Conservation (phyloP, 2,329 filamentous ascomycete species). For the Zymoseptoria passerinii region DNA sequence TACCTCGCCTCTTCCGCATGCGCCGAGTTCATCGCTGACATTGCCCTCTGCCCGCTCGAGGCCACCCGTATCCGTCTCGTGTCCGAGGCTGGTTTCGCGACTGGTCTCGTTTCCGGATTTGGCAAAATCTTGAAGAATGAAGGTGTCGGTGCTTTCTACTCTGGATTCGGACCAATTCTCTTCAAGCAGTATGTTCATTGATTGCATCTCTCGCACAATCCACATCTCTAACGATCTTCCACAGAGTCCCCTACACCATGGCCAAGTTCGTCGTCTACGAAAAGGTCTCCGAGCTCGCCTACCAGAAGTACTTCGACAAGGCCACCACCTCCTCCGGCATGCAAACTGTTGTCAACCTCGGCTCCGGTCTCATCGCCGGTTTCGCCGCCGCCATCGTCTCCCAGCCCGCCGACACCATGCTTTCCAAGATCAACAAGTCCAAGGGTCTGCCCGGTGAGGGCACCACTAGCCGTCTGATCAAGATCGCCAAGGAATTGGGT, state of each 20-base stretch:
- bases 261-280: slow-evolving; percentile 92
- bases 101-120: slow-evolving; percentile 69
- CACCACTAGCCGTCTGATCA: slow-evolving; percentile 70
- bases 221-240: slow-evolving; percentile 3
- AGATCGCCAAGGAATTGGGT: slow-evolving; percentile 82
- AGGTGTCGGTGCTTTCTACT: slow-evolving; percentile 81
- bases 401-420: slow-evolving; percentile 88
- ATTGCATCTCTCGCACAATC: not conserved
- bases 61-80: slow-evolving; percentile 90
- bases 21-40: slow-evolving; percentile 58
- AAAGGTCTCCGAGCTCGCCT: slow-evolving; percentile 72
- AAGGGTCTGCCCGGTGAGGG: slow-evolving; percentile 79
- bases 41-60: slow-evolving; percentile 84
- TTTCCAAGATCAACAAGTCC: slow-evolving; percentile 94
- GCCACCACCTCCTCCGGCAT: slow-evolving; percentile 54
- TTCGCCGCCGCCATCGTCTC: slow-evolving; percentile 82
- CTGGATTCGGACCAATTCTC: slow-evolving; percentile 78
- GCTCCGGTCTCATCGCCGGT: slow-evolving; percentile 76
- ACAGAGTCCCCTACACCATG: slow-evolving; percentile 84
- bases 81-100: slow-evolving; percentile 77
- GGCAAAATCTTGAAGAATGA: slow-evolving; percentile 74
- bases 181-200: slow-evolving; percentile 60
- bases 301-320: slow-evolving; percentile 58
- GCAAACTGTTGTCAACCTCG: slow-evolving; percentile 76
- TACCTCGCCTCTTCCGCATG: slow-evolving; percentile 60